These are phyloP conservation scores for Phytopythium chamaehyphon DNA, from an alignment of 352 stramenopile species.

Conservation along the genomic window DNA sequence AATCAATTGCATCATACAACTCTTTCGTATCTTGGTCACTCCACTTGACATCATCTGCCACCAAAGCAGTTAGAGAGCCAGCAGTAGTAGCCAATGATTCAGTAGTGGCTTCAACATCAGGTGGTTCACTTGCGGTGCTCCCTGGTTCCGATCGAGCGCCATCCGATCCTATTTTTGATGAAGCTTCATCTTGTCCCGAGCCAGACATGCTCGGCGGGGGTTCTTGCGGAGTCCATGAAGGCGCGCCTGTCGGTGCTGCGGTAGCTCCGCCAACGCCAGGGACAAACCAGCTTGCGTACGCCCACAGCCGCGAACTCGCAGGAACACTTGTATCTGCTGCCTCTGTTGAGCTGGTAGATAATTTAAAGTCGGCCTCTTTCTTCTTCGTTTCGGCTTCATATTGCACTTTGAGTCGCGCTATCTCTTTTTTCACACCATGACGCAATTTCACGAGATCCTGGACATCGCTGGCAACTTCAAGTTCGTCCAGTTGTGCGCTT, in stretches of 20 bases:
- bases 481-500: slow-evolving; percentile 46
- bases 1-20: slow-evolving; percentile 80
- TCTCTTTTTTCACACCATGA: slow-evolving; percentile 37
- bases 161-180: background rate
- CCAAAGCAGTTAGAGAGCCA: background rate
- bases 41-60: slow-evolving; percentile 61
- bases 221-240: too few relatives aligned
- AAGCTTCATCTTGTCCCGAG: background rate
- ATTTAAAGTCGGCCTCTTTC: too few relatives aligned
- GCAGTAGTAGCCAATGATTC: too few relatives aligned
- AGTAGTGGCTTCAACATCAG: background rate
- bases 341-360: background rate
- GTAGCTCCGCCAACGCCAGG: background rate
- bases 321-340: slow-evolving; percentile 16
- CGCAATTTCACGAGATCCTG: slow-evolving; percentile 66
- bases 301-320: slow-evolving; percentile 54
- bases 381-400: slow-evolving; percentile 29
- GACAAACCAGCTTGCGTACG: slow-evolving; percentile 69
- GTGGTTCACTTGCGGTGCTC: background rate
- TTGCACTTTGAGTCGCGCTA: slow-evolving; percentile 32
- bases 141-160: background rate
- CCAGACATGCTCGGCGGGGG: too few relatives aligned
- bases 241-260: background rate
- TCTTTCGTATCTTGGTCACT: slow-evolving; percentile 83
- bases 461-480: slow-evolving; percentile 69